phyloP scores from a whole-genome alignment of 495 filamentous ascomycete genomes.

The Elaphomyces granulatus region DNA sequence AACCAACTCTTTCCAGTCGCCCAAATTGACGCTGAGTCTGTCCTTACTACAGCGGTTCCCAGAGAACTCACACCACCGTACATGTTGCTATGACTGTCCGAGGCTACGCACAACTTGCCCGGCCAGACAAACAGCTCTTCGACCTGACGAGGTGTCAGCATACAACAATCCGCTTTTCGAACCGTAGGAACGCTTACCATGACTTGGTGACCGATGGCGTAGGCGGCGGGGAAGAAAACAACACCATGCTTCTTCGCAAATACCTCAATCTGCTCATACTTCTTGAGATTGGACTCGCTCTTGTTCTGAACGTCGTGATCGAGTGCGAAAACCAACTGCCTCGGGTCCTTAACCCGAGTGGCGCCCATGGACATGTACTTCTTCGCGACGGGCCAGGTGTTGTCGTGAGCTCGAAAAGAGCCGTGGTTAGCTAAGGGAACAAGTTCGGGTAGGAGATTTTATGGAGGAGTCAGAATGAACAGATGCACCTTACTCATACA shows the following conservation, averaged over 20 bases:
- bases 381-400: constrained; percentile 68
- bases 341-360: constrained; percentile 50
- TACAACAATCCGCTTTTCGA: no score
- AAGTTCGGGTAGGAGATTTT: no score
- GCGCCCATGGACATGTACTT: constrained; percentile 92
- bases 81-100: constrained; percentile 75
- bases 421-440: no score
- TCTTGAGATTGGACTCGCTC: constrained; percentile 65
- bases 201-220: constrained; percentile 81
- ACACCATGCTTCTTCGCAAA: constrained; percentile 73
- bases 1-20: constrained; percentile 76
- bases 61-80: constrained; percentile 73
- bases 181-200: no score
- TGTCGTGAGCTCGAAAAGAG: no score
- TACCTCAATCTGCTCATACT: constrained; percentile 72
- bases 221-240: constrained; percentile 69
- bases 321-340: constrained; percentile 75
- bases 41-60: constrained; percentile 74
- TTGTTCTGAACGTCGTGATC: constrained; percentile 94
- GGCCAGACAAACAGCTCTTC: constrained; percentile 77
- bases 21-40: constrained; percentile 80
- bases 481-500: no score
- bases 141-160: no score
- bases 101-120: constrained; percentile 68
- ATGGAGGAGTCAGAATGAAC: no score